These are phyloP conservation scores for Boletellus sp. DNA, from an alignment of 768 basidiomycete species.

Conservation along the genomic window DNA sequence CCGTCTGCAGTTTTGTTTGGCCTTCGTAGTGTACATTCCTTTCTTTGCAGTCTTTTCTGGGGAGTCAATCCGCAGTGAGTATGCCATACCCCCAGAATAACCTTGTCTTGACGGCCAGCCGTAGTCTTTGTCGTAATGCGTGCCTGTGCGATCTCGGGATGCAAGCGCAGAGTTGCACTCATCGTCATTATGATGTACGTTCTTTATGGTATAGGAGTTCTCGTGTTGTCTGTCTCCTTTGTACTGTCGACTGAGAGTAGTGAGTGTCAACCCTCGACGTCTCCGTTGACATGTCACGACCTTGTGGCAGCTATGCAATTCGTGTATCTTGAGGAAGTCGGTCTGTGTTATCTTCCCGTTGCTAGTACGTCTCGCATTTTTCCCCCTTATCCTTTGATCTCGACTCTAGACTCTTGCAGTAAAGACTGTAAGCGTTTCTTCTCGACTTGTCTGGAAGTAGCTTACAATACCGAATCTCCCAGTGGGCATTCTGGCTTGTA, in stretches of 20 bases:
- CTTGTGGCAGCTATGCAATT: not conserved
- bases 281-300: not conserved
- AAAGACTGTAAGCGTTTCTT: not conserved
- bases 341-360: slow-evolving; percentile 7
- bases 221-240: not conserved
- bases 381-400: not conserved
- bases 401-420: not conserved
- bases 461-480: not conserved
- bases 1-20: not conserved
- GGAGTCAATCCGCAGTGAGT: slow-evolving; percentile 11
- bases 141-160: slow-evolving; percentile 23
- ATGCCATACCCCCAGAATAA: not conserved
- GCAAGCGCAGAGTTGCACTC: not conserved
- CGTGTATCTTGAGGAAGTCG: slow-evolving; percentile 1
- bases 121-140: slow-evolving; percentile 24
- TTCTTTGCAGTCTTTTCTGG: not conserved
- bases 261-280: not conserved
- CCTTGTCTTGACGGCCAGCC: not conserved
- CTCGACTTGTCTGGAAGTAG: not conserved
- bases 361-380: slow-evolving; percentile 6
- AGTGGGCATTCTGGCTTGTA: not conserved
- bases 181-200: slow-evolving; percentile 4
- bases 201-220: not conserved
- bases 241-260: not conserved
- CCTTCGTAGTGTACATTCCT: not conserved